Evolutionary conservation across 164 flowering plant species (phyloP).

Genomic region (Dillenia turbinata): DNA sequence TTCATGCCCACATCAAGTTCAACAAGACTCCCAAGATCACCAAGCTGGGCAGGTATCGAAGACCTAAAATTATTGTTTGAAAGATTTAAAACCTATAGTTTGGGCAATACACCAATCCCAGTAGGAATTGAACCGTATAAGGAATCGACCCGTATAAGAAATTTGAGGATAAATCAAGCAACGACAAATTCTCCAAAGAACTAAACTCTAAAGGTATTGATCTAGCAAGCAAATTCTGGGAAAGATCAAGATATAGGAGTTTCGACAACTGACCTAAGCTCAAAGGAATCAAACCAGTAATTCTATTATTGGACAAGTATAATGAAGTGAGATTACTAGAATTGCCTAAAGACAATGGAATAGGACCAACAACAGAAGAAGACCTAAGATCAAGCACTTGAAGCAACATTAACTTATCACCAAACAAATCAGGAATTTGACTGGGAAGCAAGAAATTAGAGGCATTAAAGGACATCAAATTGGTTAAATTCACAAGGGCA

Average conservation of each 20-base stretch:
- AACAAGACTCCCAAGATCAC: slow-evolving; percentile 41
- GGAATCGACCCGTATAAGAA: slow-evolving; percentile 38
- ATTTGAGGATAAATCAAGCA: slow-evolving; percentile 38
- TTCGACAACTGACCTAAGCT: slow-evolving; percentile 41
- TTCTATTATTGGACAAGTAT: slow-evolving; percentile 36
- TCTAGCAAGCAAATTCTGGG: slow-evolving; percentile 42
- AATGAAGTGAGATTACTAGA: slow-evolving; percentile 33
- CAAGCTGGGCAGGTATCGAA: slow-evolving; percentile 48
- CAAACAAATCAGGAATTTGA: slow-evolving; percentile 37
- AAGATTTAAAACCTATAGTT: slow-evolving; percentile 40
- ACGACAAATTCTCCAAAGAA: slow-evolving; percentile 33
- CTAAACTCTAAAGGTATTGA: slow-evolving; percentile 37
- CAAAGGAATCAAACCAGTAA: slow-evolving; percentile 47
- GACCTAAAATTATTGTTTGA: slow-evolving; percentile 46
- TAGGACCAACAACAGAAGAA: slow-evolving; percentile 35
- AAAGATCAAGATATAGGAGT: slow-evolving; percentile 54
- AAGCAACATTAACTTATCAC: slow-evolving; percentile 16
- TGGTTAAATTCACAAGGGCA: slow-evolving; percentile 31
- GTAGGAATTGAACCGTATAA: slow-evolving; percentile 17
- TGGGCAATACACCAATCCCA: slow-evolving; percentile 27
- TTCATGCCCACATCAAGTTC: slow-evolving; percentile 67
- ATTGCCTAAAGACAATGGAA: slow-evolving; percentile 50
- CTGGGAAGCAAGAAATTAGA: slow-evolving; percentile 32
- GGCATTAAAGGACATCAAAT: slow-evolving; percentile 29
- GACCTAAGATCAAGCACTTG: slow-evolving; percentile 41